Evolutionary conservation across 805 yeast species (phyloP), one percentile per base, ranked within the genome.

Genomic region (Yamadazyma sp.): DNA sequence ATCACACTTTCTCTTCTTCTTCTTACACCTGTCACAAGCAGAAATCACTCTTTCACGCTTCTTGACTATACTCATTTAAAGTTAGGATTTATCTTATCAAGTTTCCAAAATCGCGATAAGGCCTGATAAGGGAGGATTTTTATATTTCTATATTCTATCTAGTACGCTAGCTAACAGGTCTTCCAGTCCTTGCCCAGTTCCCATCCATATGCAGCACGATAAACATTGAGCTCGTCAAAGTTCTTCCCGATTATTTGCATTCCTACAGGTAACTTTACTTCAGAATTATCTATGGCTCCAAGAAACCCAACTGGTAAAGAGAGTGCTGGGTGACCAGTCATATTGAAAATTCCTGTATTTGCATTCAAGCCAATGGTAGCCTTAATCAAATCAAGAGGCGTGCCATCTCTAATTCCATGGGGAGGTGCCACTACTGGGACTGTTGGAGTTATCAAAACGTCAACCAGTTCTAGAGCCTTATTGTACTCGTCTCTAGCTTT

Each of bases 291-390:
- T 13, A 41, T 28, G 19, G 48, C 48, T 18, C 32, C 33, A 14
- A 41, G 31, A 23, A 38, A 38, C 6, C 48, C 48, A 8, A 40
- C 26, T 2, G 48, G 48, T 11, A 44, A 15, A 18, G 43, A 35
- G 13, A 44, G 24, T 4, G 48, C 48, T 24, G 48, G 48, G 17
- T 44, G 48, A 10, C 48, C 48, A 15, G 48, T 44, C 26, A 44
- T 44, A 22, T 44, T 41, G 29, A 44, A 44, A 9, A 44, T 41
- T 2, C 48, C 48, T n/a, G 48, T 41, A 29, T 44, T 44, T 1
- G 41, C 39, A 32, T 44, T 44, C 26, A 44, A 36, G 3, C 48
- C 48, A 15, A 44, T 38, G 19, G 48, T 44, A 18, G 41, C 37
- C 23, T 41, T 41, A 19, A 44, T 44, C 29, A 44, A 30, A 12